Evolutionary conservation across 164 flowering plant species (phyloP).

Genomic region (Tinospora cordifolia): DNA sequence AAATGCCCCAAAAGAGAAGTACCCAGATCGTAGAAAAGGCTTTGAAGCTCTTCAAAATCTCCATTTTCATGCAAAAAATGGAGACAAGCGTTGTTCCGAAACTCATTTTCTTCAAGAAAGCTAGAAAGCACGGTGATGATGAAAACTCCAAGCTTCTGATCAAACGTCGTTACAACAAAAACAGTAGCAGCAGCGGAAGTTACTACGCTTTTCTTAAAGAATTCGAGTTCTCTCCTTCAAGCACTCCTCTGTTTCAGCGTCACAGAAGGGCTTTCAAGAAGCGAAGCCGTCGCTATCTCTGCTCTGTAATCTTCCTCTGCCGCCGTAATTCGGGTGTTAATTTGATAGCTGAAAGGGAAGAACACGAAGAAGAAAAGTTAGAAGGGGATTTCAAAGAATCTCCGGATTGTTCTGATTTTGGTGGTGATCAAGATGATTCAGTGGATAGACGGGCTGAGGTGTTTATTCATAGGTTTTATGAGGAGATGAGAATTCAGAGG

Average conservation of each 20-base stretch:
- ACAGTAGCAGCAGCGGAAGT: conserved; percentile 4
- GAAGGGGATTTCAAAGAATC: conserved; percentile 6
- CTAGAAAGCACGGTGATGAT: conserved; percentile 15
- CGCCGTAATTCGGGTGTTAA: conserved; percentile 19
- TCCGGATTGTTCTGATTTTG: conserved; percentile 15
- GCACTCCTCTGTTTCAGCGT: conserved; percentile 42
- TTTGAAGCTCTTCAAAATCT: conserved; percentile 26
- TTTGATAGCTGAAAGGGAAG: conserved; percentile 14
- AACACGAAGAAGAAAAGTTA: neutral
- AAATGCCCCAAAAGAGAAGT: conserved; percentile 30
- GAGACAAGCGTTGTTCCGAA: conserved; percentile 31
- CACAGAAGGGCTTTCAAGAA: conserved; percentile 17
- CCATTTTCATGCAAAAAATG: conserved; percentile 32
- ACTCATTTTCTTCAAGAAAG: conserved; percentile 31
- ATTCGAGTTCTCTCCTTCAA: conserved; percentile 50
- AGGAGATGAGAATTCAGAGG: conserved; percentile 49
- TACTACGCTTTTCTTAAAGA: conserved; percentile 30
- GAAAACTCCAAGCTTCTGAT: conserved; percentile 29
- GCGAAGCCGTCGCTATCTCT: conserved; percentile 14
- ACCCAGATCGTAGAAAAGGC: conserved; percentile 33
- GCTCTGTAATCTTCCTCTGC: conserved; percentile 24
- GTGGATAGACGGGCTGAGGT: conserved; percentile 63
- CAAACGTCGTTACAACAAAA: conserved; percentile 29
- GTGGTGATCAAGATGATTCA: conserved; percentile 36
- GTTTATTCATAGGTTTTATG: conserved; percentile 56